A percentile compares a stretch with the other conserved stretches of the same genome.
Conservation (phyloP, 257 asterid genomes). For the Plantago elongata region DNA sequence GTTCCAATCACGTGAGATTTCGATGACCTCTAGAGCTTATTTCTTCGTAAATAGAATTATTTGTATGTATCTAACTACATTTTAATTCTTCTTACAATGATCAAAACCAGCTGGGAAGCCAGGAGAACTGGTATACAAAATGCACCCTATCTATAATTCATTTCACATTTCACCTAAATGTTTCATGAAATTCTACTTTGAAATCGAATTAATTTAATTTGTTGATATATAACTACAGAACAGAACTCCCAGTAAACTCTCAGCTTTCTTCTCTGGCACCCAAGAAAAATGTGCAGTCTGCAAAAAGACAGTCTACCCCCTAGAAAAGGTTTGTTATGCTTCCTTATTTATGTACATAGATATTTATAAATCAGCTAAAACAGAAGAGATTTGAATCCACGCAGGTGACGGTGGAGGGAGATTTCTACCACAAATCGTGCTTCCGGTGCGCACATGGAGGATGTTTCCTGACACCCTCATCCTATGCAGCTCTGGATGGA, state of each 20-base stretch:
- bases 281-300: slow-evolving; percentile 79
- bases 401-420: slow-evolving; percentile 77
- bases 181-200: not conserved
- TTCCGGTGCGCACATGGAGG: slow-evolving; percentile 94
- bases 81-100: not conserved
- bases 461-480: slow-evolving; percentile 64
- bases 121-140: slow-evolving; percentile 39
- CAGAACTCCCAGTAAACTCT: slow-evolving; percentile 68
- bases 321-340: slow-evolving; percentile 57
- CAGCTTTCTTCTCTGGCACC: slow-evolving; percentile 80
- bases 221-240: slow-evolving; percentile 29
- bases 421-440: slow-evolving; percentile 75
- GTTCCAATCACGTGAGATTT: slow-evolving; percentile 24
- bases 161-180: too few species aligned
- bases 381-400: not conserved
- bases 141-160: not conserved
- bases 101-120: slow-evolving; percentile 32
- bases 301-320: slow-evolving; percentile 70
- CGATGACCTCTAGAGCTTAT: not conserved
- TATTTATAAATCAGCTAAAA: not conserved
- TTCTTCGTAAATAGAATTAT: not conserved
- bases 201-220: not conserved
- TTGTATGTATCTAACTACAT: not conserved
- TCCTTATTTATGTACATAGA: not conserved
- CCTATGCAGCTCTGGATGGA: slow-evolving; percentile 84